These are phyloP conservation scores for Chlorencoelia australis DNA, from an alignment of 2,329 filamentous ascomycete species.

Conservation along the genomic window DNA sequence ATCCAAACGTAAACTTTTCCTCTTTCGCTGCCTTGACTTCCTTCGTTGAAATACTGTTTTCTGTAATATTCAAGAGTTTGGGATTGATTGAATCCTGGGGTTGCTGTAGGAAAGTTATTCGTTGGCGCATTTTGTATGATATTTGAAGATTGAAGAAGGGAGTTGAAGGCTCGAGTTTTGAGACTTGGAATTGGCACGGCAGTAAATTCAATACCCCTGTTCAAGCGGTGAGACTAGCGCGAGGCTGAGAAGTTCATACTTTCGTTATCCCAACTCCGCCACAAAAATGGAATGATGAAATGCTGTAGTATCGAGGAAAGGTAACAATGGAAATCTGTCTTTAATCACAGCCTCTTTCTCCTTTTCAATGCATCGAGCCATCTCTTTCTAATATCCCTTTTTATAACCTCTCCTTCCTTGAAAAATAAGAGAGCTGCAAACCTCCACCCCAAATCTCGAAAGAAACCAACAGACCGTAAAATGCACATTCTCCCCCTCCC, in stretches of 20 bases:
- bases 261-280: neutral
- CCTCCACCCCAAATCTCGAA: neutral
- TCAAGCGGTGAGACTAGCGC: too few species aligned
- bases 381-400: too few species aligned
- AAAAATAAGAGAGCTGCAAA: neutral
- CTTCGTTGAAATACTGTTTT: constrained; percentile 43
- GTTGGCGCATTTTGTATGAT: constrained; percentile 55
- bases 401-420: neutral
- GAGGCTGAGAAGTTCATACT: too few species aligned
- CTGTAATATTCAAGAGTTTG: constrained; percentile 46
- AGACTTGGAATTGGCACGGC: neutral
- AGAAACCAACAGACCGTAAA: constrained; percentile 2
- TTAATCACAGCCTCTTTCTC: too few species aligned
- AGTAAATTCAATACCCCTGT: too few species aligned
- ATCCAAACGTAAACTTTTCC: constrained; percentile 63
- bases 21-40: constrained; percentile 63
- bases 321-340: neutral
- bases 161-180: neutral
- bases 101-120: constrained; percentile 68
- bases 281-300: neutral
- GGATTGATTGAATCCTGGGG: constrained; percentile 56
- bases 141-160: neutral
- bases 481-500: constrained; percentile 20
- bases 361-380: too few species aligned
- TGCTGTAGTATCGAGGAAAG: neutral